These are phyloP conservation scores for Fusarium poae DNA, from an alignment of 2,329 filamentous ascomycete species.

Conservation along the genomic window DNA sequence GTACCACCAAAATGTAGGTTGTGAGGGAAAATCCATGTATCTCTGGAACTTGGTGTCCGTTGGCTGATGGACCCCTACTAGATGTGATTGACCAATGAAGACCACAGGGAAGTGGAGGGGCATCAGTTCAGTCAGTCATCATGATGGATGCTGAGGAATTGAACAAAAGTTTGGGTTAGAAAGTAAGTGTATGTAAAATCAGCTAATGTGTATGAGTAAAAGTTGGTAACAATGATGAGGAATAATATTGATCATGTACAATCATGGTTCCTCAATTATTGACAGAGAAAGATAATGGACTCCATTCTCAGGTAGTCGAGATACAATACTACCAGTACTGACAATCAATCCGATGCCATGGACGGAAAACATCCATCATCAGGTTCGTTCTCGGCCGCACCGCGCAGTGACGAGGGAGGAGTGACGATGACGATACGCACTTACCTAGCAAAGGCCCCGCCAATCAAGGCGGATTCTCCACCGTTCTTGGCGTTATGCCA, in stretches of 20 bases:
- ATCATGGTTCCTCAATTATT: no score
- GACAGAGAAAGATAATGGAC: background rate
- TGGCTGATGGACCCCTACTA: conserved; percentile 41
- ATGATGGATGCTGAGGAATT: conserved; percentile 36
- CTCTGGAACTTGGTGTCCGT: conserved; percentile 49
- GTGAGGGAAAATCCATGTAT: conserved; percentile 25
- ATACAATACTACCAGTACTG: background rate
- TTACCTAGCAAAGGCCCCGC: conserved; percentile 41
- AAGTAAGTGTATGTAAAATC: conserved; percentile 1
- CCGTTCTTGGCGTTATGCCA: conserved; percentile 47
- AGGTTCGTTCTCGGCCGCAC: conserved; percentile 35
- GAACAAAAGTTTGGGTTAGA: conserved; percentile 24
- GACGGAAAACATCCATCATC: conserved; percentile 1
- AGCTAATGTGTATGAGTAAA: background rate
- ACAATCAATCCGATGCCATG: background rate
- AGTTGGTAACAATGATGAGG: conserved; percentile 2
- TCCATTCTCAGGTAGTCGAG: background rate
- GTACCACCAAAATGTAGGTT: conserved; percentile 20
- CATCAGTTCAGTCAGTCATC: conserved; percentile 46
- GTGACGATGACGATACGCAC: conserved; percentile 49
- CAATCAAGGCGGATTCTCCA: conserved; percentile 47
- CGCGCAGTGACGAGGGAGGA: conserved; percentile 10
- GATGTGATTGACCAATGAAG: conserved; percentile 24
- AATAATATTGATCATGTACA: conserved; percentile 4
- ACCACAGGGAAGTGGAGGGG: conserved; percentile 37